Base-by-base conservation (phyloP, 2,329 filamentous ascomycete species). In the Penicillium verrucosum region DNA sequence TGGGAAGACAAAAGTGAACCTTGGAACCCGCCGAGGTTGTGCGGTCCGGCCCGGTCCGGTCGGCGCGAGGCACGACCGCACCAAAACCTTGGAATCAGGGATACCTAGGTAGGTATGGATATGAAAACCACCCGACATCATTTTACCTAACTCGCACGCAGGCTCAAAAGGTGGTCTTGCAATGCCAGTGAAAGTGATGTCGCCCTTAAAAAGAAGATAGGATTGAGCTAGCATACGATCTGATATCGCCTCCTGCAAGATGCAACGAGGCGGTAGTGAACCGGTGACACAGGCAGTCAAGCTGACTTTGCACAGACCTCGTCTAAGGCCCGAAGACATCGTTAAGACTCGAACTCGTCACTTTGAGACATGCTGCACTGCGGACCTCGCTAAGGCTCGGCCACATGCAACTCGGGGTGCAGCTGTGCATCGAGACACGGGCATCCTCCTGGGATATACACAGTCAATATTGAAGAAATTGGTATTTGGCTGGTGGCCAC, bases 171-270 rank as follows among this genome's bases (percentile, higher is more conserved):
- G 40, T 60, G 40, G 54, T 55, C 58, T 60, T 60, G 48, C 51
- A 55, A 21, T 53, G 53, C 51, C 38, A 55, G 58, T 58, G 36
- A 4, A 60, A 54, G 42, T 60, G 42, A 42, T 60, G 42, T 60
- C 50, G 46, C 21, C 54, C 51, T 21, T 60, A 60, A 34, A n/a
- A 36, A 57, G 54, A 51, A 60, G 45, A 57, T 30, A 60, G 50
- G 54, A 60, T 46, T 57, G 46, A 60, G 57, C 53, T 56, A 56
- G 45, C 45, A 57, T 54, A 59, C 54, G 46, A 50, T 54, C 57
- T 53, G 40, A 40, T 49, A 51, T 54, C 52, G 57, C 53, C 52
- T 54, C 51, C 34, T 56, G 29, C 52, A 50, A 54, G 54, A 59
- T 57, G 55, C 23, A 46, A 45, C 50, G 45, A 58, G 50, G 51